Percentiles rank a stretch among this genome's conserved stretches.
Conservation (phyloP, 2,329 filamentous ascomycete species). For the Samsoniella hepiali region DNA sequence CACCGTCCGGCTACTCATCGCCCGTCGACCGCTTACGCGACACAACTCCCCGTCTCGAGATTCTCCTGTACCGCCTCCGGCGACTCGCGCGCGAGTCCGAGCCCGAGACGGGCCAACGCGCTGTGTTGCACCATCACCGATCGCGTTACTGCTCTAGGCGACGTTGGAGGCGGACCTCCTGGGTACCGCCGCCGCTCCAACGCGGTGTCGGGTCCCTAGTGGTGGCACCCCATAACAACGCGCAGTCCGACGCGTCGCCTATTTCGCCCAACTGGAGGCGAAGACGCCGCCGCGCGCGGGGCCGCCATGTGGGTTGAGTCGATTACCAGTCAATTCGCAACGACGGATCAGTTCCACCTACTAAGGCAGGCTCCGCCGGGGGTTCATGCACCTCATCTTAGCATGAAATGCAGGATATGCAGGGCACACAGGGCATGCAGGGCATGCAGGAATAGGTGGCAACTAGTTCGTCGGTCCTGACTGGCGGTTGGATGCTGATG, state of each 20-base stretch:
- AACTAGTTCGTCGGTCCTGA: no score
- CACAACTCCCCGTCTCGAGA: not conserved
- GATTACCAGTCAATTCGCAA: not conserved
- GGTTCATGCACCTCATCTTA: no score
- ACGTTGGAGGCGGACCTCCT: not conserved
- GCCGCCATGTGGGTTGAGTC: not conserved
- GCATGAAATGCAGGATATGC: no score
- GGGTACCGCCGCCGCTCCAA: not conserved
- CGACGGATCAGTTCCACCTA: not conserved
- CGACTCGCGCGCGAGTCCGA: not conserved
- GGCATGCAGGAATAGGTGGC: no score
- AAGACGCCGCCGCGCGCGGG: not conserved
- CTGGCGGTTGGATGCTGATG: no score
- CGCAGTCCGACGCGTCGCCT: not conserved
- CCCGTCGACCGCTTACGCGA: no score
- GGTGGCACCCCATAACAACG: not conserved
- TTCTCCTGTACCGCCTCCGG: not conserved
- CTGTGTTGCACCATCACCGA: not conserved
- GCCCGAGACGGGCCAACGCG: not conserved
- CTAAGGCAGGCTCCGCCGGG: no score
- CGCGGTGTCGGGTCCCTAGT: not conserved
- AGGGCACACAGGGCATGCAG: no score
- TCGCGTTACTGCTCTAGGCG: not conserved
- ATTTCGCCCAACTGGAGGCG: not conserved
- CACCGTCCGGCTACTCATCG: no score